Percentiles rank a stretch among this genome's conserved stretches.
Evolutionary conservation across 805 yeast species (phyloP).

Genomic region (Scheffersomyces spartinae): DNA sequence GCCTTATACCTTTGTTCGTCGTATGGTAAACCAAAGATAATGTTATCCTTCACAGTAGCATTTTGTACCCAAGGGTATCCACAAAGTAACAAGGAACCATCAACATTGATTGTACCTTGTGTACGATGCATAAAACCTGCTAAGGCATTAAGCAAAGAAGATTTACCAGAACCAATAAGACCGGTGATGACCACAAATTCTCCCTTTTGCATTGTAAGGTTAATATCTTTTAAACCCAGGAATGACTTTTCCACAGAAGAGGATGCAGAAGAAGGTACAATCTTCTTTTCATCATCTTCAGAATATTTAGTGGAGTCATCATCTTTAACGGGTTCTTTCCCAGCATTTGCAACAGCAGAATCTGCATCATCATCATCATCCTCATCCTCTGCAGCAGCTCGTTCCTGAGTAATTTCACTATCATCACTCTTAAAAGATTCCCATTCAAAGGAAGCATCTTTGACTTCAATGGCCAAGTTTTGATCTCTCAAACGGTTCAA

Average conservation of each 20-base stretch:
- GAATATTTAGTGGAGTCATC: background rate
- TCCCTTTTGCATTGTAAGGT: constrained; percentile 16
- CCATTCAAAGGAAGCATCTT: constrained; percentile 18
- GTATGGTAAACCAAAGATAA: constrained; percentile 15
- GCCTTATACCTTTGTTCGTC: constrained; percentile 13
- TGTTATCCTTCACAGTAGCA: constrained; percentile 20
- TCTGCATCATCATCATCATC: constrained; percentile 1
- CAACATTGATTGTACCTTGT: constrained; percentile 14
- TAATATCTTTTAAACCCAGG: constrained; percentile 16
- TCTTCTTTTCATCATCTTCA: background rate
- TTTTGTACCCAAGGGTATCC: constrained; percentile 29
- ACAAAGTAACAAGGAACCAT: constrained; percentile 18
- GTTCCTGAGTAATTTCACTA: no score
- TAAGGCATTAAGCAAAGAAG: constrained; percentile 23
- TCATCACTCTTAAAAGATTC: constrained; percentile 11
- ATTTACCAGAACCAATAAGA: constrained; percentile 23
- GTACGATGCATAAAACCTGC: constrained; percentile 25
- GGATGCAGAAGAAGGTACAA: background rate
- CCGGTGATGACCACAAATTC: constrained; percentile 27
- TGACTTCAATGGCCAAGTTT: constrained; percentile 10
- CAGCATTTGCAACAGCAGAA: background rate
- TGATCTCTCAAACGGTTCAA: constrained; percentile 1
- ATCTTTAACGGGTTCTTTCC: background rate
- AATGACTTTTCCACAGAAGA: constrained; percentile 5
- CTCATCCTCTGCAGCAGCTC: constrained; percentile 3